A percentile compares a stretch with the other conserved stretches of the same genome.
phyloP scores from a whole-genome alignment of 2,329 filamentous ascomycete genomes.

The Rhinocladiella similis region DNA sequence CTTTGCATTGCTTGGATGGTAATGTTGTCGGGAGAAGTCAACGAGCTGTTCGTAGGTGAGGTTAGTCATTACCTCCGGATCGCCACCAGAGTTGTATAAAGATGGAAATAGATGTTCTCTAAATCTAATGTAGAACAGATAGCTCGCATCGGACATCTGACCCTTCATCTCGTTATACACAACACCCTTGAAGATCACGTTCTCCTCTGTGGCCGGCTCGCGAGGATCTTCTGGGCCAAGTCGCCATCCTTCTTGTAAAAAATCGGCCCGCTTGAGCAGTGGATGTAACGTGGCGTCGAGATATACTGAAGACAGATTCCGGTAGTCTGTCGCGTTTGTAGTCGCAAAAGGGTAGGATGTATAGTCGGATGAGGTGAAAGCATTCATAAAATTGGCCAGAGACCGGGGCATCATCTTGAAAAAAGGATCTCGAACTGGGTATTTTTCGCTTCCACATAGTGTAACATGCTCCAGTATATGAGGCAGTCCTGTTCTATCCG shows the following conservation, averaged over 20 bases:
- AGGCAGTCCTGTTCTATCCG: conserved; percentile 91
- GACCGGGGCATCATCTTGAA: conserved; percentile 99
- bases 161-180: conserved; percentile 99
- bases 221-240: conserved; percentile 87
- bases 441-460: conserved; percentile 92
- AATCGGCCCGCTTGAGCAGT: conserved; percentile 85
- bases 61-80: conserved; percentile 94
- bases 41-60: conserved; percentile 87
- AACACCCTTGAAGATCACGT: conserved; percentile 86
- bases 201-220: conserved; percentile 41
- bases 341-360: conserved; percentile 98
- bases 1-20: conserved; percentile 97
- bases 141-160: conserved; percentile 95
- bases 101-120: conserved; percentile 92
- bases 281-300: conserved; percentile 92
- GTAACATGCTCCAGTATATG: conserved; percentile 98
- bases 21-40: conserved; percentile 87
- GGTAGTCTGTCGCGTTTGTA: conserved; percentile 91
- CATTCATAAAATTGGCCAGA: conserved; percentile 99
- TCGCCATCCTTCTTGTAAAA: conserved; percentile 95
- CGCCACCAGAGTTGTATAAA: conserved; percentile 94
- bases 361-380: conserved; percentile 93
- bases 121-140: conserved; percentile 93
- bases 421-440: conserved; percentile 97
- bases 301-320: conserved; percentile 94